Base-by-base conservation (phyloP, 2,329 filamentous ascomycete genomes). In the Aspergillus sp. region DNA sequence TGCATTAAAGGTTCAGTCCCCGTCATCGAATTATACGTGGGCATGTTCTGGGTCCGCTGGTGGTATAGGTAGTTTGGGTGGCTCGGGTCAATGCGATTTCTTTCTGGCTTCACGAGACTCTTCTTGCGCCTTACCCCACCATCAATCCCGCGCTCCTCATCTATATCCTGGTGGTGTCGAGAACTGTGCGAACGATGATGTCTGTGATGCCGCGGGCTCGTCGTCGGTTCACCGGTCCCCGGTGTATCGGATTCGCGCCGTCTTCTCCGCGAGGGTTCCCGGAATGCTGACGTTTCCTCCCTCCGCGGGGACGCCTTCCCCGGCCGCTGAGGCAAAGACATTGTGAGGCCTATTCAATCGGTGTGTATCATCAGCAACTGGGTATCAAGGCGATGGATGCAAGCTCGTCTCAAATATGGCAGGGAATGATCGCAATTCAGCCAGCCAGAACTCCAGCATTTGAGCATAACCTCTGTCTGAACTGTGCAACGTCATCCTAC, bases 1-100 rank as follows among this genome's bases (percentile, higher is more conserved):
- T 97, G 93, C 54, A 90, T 76, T 52, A 96, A 85, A 3, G 93
- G 91, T 67, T 98, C 93, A 66, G 96, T 90, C 59, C 95, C 95
- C 0, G 95, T 98, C 6, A 91, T 89, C 0, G 95, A 98, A 1
- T 96, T 95, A 63, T 91, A 81, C 5, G 92, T 89, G 55, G 88
- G 83, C 92, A 99, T 97, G 63, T 93, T 90, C 67, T 92, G 90
- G 9, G 96, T 92, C 84, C 96, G 93, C 73, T 96, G 90, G 65
- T 91, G 87, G 76, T 99, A 99, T 76, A 97, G 85, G 71, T 97
- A 99, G 74, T 98, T 96, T 13, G 93, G 92, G 72, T 98, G 92
- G 66, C 93, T 89, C 62, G 83, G 87, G 66, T 93, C 89, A 65
- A 96, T 91, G 65, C 89, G 86, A 68, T 89, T 89, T 64, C 95